phyloP scores from a whole-genome alignment of 1,284 basidiomycete species.

The Ceratobasidium sp. region DNA sequence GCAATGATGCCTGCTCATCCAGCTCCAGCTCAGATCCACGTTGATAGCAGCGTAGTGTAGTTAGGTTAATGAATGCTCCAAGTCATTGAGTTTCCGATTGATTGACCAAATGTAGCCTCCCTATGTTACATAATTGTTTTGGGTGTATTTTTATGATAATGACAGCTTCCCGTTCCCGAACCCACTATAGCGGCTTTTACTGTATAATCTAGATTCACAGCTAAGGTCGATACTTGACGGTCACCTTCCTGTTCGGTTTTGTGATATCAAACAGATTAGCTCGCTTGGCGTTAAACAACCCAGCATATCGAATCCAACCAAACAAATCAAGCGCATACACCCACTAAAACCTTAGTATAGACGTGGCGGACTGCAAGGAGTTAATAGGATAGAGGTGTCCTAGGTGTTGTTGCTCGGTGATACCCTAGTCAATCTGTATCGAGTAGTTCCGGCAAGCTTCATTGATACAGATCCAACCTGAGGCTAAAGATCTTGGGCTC shows the following conservation, averaged over 20 bases:
- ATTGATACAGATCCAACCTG: background rate
- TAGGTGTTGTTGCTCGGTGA: background rate
- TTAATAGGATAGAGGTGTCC: background rate
- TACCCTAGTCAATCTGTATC: background rate
- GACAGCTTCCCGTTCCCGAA: no score
- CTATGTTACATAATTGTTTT: background rate
- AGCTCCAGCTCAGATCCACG: constrained; percentile 23
- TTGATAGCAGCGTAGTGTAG: constrained; percentile 8
- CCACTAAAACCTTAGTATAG: background rate
- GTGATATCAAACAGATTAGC: no score
- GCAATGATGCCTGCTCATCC: constrained; percentile 1
- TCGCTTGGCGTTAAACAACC: no score
- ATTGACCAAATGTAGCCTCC: background rate
- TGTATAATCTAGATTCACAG: no score
- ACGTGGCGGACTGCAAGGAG: background rate
- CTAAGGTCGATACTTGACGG: no score
- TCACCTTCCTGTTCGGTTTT: no score
- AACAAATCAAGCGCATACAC: background rate
- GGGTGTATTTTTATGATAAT: background rate
- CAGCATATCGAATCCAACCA: background rate
- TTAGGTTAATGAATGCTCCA: background rate
- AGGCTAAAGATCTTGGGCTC: background rate
- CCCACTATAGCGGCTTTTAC: no score
- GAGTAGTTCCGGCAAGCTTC: background rate
- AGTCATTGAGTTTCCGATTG: no score